Conservation (phyloP, 192 early-diverging fungal species). For the Entrophospora sp. region DNA sequence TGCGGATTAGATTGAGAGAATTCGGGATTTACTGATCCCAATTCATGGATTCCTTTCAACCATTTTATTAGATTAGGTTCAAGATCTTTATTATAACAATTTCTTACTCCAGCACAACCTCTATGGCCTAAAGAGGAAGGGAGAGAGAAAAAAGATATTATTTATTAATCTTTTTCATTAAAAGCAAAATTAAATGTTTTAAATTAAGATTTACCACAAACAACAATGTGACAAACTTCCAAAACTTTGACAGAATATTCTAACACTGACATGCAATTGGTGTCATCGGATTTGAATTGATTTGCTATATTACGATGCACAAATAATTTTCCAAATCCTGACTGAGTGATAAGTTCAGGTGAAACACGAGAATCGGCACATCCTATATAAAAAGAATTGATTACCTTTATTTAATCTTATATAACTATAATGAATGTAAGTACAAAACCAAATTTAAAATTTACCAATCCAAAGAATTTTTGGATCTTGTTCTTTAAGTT, state of each 20-base stretch:
- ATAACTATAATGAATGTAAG: neutral
- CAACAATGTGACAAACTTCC: conserved; percentile 87
- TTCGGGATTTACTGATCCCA: neutral
- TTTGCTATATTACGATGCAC: conserved; percentile 98
- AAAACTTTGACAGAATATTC: conserved; percentile 90
- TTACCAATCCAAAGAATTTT: conserved; percentile 79
- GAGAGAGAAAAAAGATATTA: neutral
- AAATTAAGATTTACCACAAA: conserved; percentile 53
- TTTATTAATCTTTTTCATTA: neutral
- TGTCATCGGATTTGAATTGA: conserved; percentile 70
- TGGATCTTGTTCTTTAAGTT: conserved; percentile 69
- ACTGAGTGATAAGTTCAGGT: conserved; percentile 62
- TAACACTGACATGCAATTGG: conserved; percentile 76
- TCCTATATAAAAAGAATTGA: conserved; percentile 32
- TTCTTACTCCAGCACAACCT: no score
- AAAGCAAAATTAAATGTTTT: neutral
- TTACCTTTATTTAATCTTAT: neutral
- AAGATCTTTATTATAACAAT: no score
- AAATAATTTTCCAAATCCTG: conserved; percentile 81
- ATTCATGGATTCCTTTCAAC: neutral
- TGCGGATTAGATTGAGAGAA: neutral
- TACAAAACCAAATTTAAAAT: conserved; percentile 6
- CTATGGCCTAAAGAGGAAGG: no score
- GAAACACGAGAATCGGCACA: conserved; percentile 93
- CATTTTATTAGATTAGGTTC: no score